Evolutionary conservation across 2,329 filamentous ascomycete species (phyloP).

Genomic region (Talaromyces verruculosus): DNA sequence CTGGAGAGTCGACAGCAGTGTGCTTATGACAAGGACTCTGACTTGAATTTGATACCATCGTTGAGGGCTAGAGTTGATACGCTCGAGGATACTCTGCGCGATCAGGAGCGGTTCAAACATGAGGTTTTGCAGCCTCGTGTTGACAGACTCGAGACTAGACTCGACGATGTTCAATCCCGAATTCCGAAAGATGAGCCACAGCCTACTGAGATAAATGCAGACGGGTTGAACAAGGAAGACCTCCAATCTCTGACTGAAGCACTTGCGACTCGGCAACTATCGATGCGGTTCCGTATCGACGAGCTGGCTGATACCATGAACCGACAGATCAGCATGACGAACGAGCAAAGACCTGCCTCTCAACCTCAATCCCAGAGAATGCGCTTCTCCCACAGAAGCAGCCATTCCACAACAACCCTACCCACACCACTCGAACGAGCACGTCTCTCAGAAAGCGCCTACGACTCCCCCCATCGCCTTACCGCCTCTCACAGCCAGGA

Average conservation of each 20-base stretch:
- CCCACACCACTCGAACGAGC: not conserved
- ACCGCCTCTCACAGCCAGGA: not conserved
- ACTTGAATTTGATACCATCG: not conserved
- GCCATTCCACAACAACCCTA: not conserved
- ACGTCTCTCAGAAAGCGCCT: not conserved
- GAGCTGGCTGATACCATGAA: conserved; percentile 3
- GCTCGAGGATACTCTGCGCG: not conserved
- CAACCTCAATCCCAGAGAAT: not conserved
- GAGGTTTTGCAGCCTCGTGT: not conserved
- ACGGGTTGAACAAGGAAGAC: not conserved
- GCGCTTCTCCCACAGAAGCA: not conserved
- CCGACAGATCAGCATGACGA: not conserved
- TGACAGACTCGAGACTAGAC: not conserved
- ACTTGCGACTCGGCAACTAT: conserved; percentile 10
- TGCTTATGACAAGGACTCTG: not conserved
- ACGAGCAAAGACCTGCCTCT: not conserved
- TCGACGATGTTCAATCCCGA: not conserved
- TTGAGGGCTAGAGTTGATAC: not conserved
- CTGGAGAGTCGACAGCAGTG: not conserved
- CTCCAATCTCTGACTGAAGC: conserved; percentile 13
- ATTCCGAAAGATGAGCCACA: not conserved
- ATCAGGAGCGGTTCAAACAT: not conserved
- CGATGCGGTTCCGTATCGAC: conserved; percentile 14
- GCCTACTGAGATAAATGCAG: not conserved
- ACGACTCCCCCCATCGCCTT: not conserved